phyloP scores from a whole-genome alignment of 768 basidiomycete genomes.

The Lentinula sp. region DNA sequence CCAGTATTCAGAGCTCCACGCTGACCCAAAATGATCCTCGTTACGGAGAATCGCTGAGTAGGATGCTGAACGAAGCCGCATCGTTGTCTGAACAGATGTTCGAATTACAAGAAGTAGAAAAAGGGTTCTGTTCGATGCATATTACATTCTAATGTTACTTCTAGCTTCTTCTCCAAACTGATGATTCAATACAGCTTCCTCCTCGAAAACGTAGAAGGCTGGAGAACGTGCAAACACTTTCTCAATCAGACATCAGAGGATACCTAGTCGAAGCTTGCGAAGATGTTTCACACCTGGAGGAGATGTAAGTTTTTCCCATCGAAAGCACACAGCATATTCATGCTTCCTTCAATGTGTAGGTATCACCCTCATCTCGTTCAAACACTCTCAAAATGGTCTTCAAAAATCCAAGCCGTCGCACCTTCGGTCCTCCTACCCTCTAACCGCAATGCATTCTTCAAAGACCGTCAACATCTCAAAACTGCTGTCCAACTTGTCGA shows the following conservation, averaged over 20 bases:
- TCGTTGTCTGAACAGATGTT: conserved; percentile 62
- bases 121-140: conserved; percentile 6
- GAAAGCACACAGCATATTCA: neutral
- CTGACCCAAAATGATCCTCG: conserved; percentile 13
- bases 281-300: conserved; percentile 41
- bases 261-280: conserved; percentile 37
- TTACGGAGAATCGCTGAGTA: conserved; percentile 39
- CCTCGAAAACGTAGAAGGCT: conserved; percentile 54
- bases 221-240: conserved; percentile 15
- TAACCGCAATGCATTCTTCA: conserved; percentile 65
- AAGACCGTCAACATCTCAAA: conserved; percentile 49
- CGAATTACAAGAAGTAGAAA: conserved; percentile 58
- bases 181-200: conserved; percentile 42
- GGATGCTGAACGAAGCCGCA: conserved; percentile 56
- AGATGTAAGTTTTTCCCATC: conserved; percentile 33
- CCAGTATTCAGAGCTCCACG: conserved; percentile 25
- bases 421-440: conserved; percentile 68
- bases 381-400: conserved; percentile 90
- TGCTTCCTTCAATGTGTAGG: conserved; percentile 17
- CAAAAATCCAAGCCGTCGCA: conserved; percentile 91
- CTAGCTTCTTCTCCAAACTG: conserved; percentile 41
- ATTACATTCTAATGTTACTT: neutral
- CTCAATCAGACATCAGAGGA: conserved; percentile 23
- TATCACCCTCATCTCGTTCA: conserved; percentile 70
- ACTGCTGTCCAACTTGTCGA: conserved; percentile 74